Conservation (phyloP, 2,329 filamentous ascomycete genomes). For the Aspergillus sp. region DNA sequence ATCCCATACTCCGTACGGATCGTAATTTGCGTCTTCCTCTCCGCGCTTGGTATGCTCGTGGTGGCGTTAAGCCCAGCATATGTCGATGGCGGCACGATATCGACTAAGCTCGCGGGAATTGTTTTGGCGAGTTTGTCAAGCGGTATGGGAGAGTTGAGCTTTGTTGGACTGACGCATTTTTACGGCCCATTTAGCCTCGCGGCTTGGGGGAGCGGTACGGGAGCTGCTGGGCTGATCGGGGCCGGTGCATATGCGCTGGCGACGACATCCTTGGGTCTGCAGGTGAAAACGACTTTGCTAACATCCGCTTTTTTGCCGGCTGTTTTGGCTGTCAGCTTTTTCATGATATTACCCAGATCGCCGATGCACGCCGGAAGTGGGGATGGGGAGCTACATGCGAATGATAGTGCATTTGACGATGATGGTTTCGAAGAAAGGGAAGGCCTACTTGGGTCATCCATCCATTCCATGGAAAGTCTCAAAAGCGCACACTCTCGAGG, state of each 20-base stretch:
- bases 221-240: slow-evolving; percentile 81
- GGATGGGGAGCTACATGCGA: slow-evolving; percentile 40
- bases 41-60: slow-evolving; percentile 82
- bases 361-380: slow-evolving; percentile 63
- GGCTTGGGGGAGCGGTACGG: slow-evolving; percentile 89
- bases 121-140: slow-evolving; percentile 81
- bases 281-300: slow-evolving; percentile 71
- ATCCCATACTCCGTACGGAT: slow-evolving; percentile 79
- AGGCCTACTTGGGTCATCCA: slow-evolving; percentile 29
- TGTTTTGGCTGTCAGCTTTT: slow-evolving; percentile 83
- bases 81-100: slow-evolving; percentile 60
- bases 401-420: slow-evolving; percentile 32
- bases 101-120: slow-evolving; percentile 77
- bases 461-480: slow-evolving; percentile 14
- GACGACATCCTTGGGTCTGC: slow-evolving; percentile 76
- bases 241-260: slow-evolving; percentile 84
- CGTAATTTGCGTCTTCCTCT: slow-evolving; percentile 70
- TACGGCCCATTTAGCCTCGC: slow-evolving; percentile 86
- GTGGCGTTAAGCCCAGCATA: slow-evolving; percentile 73
- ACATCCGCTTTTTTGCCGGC: slow-evolving; percentile 75
- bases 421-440: slow-evolving; percentile 26
- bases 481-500: slow-evolving; percentile 20
- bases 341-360: slow-evolving; percentile 70
- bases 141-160: slow-evolving; percentile 86
- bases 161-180: slow-evolving; percentile 87